Evolutionary conservation across 106 monocot genomes (phyloP).

Genomic region (Phalaenopsis equestris): DNA sequence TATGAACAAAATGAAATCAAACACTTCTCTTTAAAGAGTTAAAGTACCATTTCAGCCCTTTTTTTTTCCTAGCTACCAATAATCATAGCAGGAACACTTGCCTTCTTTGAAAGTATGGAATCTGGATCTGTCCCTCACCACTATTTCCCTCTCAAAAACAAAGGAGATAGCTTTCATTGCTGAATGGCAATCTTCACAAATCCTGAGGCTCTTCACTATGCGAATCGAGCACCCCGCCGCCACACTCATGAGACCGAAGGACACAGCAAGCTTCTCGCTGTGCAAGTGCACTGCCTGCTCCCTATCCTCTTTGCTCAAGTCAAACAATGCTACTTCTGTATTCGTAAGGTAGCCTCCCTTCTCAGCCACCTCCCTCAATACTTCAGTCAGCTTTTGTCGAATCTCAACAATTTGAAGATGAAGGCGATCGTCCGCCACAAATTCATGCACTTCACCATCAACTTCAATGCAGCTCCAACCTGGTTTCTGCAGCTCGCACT

Average conservation of each 20-base stretch:
- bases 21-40: too few species aligned
- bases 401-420: constrained; percentile 28
- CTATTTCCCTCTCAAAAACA: constrained; percentile 10
- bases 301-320: constrained; percentile 38
- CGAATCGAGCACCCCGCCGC: constrained; percentile 13
- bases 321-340: constrained; percentile 31
- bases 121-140: constrained; percentile 12
- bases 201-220: constrained; percentile 25
- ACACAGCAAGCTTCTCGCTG: constrained; percentile 42
- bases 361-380: constrained; percentile 21
- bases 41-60: too few species aligned
- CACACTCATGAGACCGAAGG: constrained; percentile 20
- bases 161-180: constrained; percentile 15
- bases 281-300: constrained; percentile 43
- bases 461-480: constrained; percentile 44
- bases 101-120: constrained; percentile 18
- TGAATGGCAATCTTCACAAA: constrained; percentile 24
- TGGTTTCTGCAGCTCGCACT: constrained; percentile 9
- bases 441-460: constrained; percentile 34
- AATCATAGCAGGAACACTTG: constrained; percentile 8
- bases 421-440: constrained; percentile 28
- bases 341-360: constrained; percentile 26
- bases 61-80: constrained; percentile 1
- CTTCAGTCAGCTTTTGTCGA: constrained; percentile 17
- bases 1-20: too few species aligned